A percentile compares a stretch with the other conserved stretches of the same genome.
Evolutionary conservation across 73 alveolate genomes (phyloP).

Genomic region (Halteria grandinella): DNA sequence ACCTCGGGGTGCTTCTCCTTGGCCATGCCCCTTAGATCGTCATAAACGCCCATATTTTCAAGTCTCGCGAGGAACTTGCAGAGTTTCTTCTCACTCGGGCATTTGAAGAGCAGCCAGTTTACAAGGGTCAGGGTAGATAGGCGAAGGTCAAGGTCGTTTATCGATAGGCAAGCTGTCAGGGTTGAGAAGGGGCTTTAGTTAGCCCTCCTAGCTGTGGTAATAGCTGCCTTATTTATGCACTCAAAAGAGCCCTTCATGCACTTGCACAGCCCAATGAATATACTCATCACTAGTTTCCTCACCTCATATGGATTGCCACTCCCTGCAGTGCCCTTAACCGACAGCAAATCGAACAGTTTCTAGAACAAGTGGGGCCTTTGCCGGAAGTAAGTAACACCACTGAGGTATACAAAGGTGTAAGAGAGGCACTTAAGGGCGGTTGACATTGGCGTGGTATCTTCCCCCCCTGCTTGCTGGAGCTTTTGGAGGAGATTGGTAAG

Average conservation of each 20-base stretch:
- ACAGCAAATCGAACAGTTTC: constrained; percentile 12
- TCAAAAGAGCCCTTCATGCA: constrained; percentile 56
- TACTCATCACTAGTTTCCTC: constrained; percentile 51
- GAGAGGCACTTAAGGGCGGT: constrained; percentile 6
- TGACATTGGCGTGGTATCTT: neutral
- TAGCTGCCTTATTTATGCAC: constrained; percentile 57
- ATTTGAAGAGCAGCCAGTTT: constrained; percentile 60
- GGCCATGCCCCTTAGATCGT: constrained; percentile 36
- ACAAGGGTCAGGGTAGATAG: constrained; percentile 30
- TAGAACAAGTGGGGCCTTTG: constrained; percentile 50
- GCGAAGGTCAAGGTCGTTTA: constrained; percentile 38
- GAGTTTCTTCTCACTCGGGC: constrained; percentile 49
- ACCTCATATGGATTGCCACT: constrained; percentile 58
- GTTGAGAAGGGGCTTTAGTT: constrained; percentile 47
- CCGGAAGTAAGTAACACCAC: constrained; percentile 47
- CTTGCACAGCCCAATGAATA: constrained; percentile 35
- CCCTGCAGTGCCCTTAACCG: neutral
- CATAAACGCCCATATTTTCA: constrained; percentile 64
- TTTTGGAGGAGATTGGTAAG: constrained; percentile 24
- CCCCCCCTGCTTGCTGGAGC: neutral
- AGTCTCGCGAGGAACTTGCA: constrained; percentile 59
- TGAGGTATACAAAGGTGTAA: constrained; percentile 37
- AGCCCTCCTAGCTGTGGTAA: constrained; percentile 21
- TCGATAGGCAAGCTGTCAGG: constrained; percentile 10
- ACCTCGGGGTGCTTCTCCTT: constrained; percentile 43